Evolutionary conservation across 225 moss, liverwort and hornwort genomes (phyloP).

Genomic region (Takakia lepidozioides): DNA sequence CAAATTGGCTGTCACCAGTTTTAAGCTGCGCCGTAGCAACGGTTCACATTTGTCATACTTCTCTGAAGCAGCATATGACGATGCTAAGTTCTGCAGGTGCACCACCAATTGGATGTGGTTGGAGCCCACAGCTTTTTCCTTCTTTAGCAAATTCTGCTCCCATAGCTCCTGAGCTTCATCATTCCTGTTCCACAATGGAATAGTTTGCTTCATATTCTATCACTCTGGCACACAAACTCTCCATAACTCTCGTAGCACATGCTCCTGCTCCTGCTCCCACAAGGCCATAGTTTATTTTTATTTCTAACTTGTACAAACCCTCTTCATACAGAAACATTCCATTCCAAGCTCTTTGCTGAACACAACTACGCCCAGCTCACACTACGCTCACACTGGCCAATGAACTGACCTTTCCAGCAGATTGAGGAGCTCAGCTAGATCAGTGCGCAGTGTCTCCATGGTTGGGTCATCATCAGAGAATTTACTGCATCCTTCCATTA

Average conservation of each 20-base stretch:
- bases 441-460: slow-evolving; percentile 79
- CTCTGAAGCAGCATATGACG: slow-evolving; percentile 65
- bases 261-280: too few relatives aligned
- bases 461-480: slow-evolving; percentile 74
- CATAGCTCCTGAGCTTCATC: slow-evolving; percentile 74
- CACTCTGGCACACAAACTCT: too few relatives aligned
- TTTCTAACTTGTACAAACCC: too few relatives aligned
- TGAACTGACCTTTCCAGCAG: slow-evolving; percentile 65
- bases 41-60: slow-evolving; percentile 75
- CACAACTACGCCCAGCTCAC: too few relatives aligned
- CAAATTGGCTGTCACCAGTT: slow-evolving; percentile 54
- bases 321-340: too few relatives aligned
- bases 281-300: too few relatives aligned
- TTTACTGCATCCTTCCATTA: slow-evolving; percentile 69
- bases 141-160: slow-evolving; percentile 61
- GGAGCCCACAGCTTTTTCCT: slow-evolving; percentile 49
- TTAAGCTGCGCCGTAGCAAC: slow-evolving; percentile 63
- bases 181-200: slow-evolving; percentile 22
- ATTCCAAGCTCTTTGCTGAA: too few relatives aligned
- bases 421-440: slow-evolving; percentile 80
- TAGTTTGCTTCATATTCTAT: too few relatives aligned
- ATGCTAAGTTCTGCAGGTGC: slow-evolving; percentile 75
- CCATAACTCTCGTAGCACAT: too few relatives aligned
- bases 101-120: slow-evolving; percentile 62
- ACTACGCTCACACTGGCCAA: too few relatives aligned